These are phyloP conservation scores for Stemphylium lycopersici DNA, from an alignment of 2,329 filamentous ascomycete species.

Conservation along the genomic window DNA sequence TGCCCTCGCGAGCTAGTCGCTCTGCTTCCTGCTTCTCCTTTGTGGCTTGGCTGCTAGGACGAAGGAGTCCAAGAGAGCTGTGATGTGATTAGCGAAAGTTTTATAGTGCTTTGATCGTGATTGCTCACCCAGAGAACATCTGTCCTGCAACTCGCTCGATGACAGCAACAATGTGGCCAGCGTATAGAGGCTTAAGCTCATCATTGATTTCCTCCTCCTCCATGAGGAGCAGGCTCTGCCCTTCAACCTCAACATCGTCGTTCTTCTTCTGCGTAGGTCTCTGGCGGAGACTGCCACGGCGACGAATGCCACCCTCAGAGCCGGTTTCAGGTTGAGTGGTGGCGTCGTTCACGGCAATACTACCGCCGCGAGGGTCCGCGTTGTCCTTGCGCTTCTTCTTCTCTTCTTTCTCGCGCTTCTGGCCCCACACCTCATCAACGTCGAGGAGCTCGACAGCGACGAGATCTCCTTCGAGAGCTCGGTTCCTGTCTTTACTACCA, in stretches of 20 bases:
- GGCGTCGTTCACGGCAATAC: constrained; percentile 70
- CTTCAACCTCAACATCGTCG: constrained; percentile 97
- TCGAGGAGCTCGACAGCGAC: constrained; percentile 96
- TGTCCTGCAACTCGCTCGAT: constrained; percentile 96
- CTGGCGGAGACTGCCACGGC: constrained; percentile 93
- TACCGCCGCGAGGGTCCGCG: constrained; percentile 84
- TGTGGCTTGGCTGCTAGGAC: constrained; percentile 96
- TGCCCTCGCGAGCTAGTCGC: constrained; percentile 85
- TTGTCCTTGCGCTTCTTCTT: constrained; percentile 99
- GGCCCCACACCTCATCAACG: constrained; percentile 97
- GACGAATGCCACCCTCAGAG: constrained; percentile 83
- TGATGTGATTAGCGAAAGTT: constrained; percentile 13
- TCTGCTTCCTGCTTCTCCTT: constrained; percentile 99
- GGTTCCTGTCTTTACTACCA: constrained; percentile 97
- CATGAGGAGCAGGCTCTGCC: constrained; percentile 92
- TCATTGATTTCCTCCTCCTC: constrained; percentile 99
- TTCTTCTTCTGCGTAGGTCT: constrained; percentile 99
- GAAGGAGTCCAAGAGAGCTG: constrained; percentile 85
- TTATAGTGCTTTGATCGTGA: background rate
- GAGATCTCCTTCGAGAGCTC: constrained; percentile 92
- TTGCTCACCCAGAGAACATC: constrained; percentile 81
- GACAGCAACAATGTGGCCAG: constrained; percentile 95
- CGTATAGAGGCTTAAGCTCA: constrained; percentile 96
- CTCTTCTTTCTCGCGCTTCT: constrained; percentile 99
- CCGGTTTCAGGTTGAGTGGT: constrained; percentile 63